phyloP scores from a whole-genome alignment of 495 filamentous ascomycete genomes.

The Penicillium angulare region DNA sequence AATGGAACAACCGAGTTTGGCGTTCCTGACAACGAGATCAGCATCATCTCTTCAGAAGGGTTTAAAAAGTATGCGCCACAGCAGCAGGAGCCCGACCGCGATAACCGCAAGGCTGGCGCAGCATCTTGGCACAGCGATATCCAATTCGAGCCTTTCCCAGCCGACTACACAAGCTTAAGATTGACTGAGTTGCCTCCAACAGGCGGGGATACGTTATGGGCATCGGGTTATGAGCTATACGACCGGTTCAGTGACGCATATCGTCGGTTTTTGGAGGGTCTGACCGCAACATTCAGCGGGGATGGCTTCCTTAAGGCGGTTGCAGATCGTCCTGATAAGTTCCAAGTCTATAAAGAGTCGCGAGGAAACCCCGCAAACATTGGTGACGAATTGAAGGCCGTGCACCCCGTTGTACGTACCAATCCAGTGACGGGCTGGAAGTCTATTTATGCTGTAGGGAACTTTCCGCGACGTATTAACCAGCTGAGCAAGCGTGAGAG shows the following conservation, averaged over 20 bases:
- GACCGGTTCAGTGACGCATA: conserved; percentile 68
- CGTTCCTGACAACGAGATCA: conserved; percentile 68
- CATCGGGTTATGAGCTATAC: conserved; percentile 74
- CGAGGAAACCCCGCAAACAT: conserved; percentile 70
- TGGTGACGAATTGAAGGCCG: conserved; percentile 58
- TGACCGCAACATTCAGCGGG: conserved; percentile 66
- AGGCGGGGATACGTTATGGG: conserved; percentile 78
- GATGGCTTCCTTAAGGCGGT: conserved; percentile 57
- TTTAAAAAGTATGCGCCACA: no score
- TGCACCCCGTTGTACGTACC: conserved; percentile 75
- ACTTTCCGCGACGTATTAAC: conserved; percentile 36
- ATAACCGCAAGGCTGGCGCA: conserved; percentile 23
- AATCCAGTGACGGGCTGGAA: conserved; percentile 87
- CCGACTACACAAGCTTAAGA: conserved; percentile 66
- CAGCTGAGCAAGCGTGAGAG: conserved; percentile 66
- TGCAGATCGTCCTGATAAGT: conserved; percentile 54
- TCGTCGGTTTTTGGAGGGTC: conserved; percentile 62
- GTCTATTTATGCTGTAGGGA: conserved; percentile 62
- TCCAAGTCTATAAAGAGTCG: conserved; percentile 51
- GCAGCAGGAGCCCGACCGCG: conserved; percentile 49
- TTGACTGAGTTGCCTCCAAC: conserved; percentile 64
- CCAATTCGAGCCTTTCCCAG: conserved; percentile 66
- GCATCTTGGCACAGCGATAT: conserved; percentile 68
- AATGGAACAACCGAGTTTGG: conserved; percentile 60
- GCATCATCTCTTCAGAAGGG: conserved; percentile 64